A percentile compares a stretch with the other conserved stretches of the same genome.
Evolutionary conservation across 768 basidiomycete genomes (phyloP).

Genomic region (Cystofilobasidium bisporidii): DNA sequence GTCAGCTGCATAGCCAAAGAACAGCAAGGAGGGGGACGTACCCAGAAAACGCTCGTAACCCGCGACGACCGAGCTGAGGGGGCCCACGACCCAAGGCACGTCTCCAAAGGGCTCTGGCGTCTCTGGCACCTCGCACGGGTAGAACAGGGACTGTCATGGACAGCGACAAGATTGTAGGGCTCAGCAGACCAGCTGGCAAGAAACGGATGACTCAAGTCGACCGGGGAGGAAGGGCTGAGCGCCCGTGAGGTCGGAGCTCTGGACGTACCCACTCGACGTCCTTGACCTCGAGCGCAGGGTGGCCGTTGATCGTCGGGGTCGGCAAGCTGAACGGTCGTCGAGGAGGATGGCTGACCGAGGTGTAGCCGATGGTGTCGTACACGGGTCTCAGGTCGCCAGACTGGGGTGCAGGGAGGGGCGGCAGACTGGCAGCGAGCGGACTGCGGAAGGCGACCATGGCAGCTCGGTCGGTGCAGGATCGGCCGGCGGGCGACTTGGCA

Average conservation of each 20-base stretch:
- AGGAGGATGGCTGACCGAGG: constrained; percentile 10
- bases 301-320: constrained; percentile 1
- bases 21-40: constrained; percentile 29
- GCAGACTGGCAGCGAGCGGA: constrained; percentile 15
- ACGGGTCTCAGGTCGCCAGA: background rate
- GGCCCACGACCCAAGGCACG: constrained; percentile 17
- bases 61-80: constrained; percentile 45
- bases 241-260: constrained; percentile 39
- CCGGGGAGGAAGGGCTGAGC: no score
- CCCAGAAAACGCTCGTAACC: constrained; percentile 51
- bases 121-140: background rate
- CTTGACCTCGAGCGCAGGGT: constrained; percentile 50
- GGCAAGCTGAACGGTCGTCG: constrained; percentile 1
- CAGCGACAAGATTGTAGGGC: no score
- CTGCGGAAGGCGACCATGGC: no score
- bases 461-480: no score
- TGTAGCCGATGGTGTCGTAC: constrained; percentile 18
- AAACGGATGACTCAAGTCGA: no score
- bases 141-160: background rate
- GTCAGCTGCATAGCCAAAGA: constrained; percentile 47
- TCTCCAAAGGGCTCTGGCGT: background rate
- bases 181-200: no score
- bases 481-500: no score
- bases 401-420: background rate
- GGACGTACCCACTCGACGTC: constrained; percentile 60